These are phyloP conservation scores for Schizothecium vesticola DNA, from an alignment of 495 filamentous ascomycete genomes.

Conservation along the genomic window DNA sequence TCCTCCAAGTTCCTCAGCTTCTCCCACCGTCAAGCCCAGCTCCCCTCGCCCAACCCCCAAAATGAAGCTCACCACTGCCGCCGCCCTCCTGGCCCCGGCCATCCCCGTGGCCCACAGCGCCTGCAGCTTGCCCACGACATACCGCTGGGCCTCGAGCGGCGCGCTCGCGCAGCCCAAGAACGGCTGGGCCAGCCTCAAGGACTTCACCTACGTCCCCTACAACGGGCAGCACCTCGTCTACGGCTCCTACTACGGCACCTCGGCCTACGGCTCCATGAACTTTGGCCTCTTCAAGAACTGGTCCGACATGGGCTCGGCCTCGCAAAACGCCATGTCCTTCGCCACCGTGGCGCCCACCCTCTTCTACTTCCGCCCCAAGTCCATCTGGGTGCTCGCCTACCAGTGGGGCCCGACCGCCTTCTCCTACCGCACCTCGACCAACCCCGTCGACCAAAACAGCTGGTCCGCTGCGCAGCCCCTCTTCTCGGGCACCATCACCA, in stretches of 20 bases:
- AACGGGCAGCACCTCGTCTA: slow-evolving; percentile 55
- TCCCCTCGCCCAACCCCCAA: not conserved
- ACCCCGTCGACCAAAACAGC: slow-evolving; percentile 51
- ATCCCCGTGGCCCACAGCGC: not conserved
- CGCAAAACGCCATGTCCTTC: slow-evolving; percentile 45
- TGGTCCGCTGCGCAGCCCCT: slow-evolving; percentile 52
- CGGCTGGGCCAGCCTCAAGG: slow-evolving; percentile 53
- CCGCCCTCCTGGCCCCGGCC: slow-evolving; percentile 2
- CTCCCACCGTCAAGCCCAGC: not conserved
- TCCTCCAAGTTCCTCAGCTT: not conserved
- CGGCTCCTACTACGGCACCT: slow-evolving; percentile 36
- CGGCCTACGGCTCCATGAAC: slow-evolving; percentile 50
- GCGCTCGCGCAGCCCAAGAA: slow-evolving; percentile 45
- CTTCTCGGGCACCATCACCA: slow-evolving; percentile 49
- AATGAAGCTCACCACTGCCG: slow-evolving; percentile 4
- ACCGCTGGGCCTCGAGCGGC: slow-evolving; percentile 49
- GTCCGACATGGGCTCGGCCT: slow-evolving; percentile 48
- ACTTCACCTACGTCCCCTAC: slow-evolving; percentile 50
- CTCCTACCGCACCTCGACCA: slow-evolving; percentile 52
- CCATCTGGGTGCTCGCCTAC: slow-evolving; percentile 55
- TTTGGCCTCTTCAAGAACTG: slow-evolving; percentile 53
- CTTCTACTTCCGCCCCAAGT: slow-evolving; percentile 58
- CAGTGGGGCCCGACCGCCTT: slow-evolving; percentile 57
- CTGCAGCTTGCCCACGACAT: slow-evolving; percentile 51
- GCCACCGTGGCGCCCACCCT: slow-evolving; percentile 55